phyloP scores from a whole-genome alignment of 2,329 filamentous ascomycete species.

The Monascus ruber region DNA sequence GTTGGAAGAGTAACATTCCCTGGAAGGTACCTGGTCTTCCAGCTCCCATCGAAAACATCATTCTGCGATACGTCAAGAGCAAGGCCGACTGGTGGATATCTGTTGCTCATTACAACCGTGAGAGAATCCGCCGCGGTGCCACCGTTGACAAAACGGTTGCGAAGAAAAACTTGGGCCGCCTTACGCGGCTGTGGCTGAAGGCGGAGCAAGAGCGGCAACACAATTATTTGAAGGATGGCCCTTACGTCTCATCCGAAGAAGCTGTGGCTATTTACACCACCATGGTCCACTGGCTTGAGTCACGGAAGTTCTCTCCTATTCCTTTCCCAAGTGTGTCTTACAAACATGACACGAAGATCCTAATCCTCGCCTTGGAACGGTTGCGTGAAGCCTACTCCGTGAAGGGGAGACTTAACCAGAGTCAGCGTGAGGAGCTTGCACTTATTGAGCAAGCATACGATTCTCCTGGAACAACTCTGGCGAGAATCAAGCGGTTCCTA shows the following conservation, averaged over 20 bases:
- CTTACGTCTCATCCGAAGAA: constrained; percentile 96
- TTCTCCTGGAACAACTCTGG: constrained; percentile 87
- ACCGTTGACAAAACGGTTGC: constrained; percentile 98
- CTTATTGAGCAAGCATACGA: constrained; percentile 98
- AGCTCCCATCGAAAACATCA: constrained; percentile 97
- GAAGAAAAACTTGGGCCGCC: constrained; percentile 93
- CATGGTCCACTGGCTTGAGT: constrained; percentile 97
- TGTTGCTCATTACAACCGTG: constrained; percentile 95
- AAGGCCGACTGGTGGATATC: constrained; percentile 99
- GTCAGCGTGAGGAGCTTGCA: constrained; percentile 89
- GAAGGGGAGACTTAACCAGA: constrained; percentile 93
- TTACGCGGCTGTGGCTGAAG: constrained; percentile 94
- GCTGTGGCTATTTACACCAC: constrained; percentile 98
- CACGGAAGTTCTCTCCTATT: constrained; percentile 94
- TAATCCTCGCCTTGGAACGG: constrained; percentile 88
- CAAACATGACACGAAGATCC: constrained; percentile 98
- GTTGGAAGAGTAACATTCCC: constrained; percentile 99
- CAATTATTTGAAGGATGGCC: constrained; percentile 98
- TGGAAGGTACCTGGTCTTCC: constrained; percentile 98
- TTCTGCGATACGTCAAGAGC: constrained; percentile 94
- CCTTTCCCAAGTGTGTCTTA: constrained; percentile 98
- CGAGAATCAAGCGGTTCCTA: constrained; percentile 93
- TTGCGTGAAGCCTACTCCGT: constrained; percentile 94
- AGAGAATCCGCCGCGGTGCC: constrained; percentile 88
- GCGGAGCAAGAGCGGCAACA: constrained; percentile 96